Evolutionary conservation across 805 yeast species (phyloP).

Genomic region (Metschnikowia lachancei): DNA sequence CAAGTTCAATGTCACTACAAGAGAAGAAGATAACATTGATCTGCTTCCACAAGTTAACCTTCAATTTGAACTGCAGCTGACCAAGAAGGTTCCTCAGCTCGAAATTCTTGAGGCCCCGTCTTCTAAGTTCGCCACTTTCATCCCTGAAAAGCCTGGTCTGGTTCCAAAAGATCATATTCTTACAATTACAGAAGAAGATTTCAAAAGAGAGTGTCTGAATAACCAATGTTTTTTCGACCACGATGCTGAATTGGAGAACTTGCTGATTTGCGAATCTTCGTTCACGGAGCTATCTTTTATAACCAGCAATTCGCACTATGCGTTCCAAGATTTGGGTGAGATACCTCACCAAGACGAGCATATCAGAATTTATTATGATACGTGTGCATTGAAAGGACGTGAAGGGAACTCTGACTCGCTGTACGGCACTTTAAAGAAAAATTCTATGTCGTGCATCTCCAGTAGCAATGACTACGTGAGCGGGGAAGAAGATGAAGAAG

Average conservation of each 20-base stretch:
- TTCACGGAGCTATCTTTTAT: slow-evolving; percentile 14
- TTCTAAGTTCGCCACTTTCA: too few species aligned
- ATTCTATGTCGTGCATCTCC: neutral
- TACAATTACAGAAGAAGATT: too few species aligned
- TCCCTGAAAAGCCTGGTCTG: too few species aligned
- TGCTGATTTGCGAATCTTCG: slow-evolving; percentile 14
- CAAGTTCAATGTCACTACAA: too few species aligned
- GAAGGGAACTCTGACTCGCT: neutral
- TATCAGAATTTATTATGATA: neutral
- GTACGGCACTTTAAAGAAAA: neutral
- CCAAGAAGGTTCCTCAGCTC: too few species aligned
- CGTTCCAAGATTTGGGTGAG: slow-evolving; percentile 1
- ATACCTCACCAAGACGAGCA: neutral
- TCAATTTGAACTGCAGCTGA: too few species aligned
- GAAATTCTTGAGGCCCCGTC: too few species aligned
- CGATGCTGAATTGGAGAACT: slow-evolving; percentile 4
- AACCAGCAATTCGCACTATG: slow-evolving; percentile 10
- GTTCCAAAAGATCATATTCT: too few species aligned
- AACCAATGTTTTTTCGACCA: neutral
- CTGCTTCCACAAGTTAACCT: too few species aligned
- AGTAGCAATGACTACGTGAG: slow-evolving; percentile 6
- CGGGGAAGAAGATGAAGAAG: slow-evolving; percentile 10
- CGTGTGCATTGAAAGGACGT: neutral
- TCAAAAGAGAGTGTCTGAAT: too few species aligned
- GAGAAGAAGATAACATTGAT: too few species aligned